These are phyloP conservation scores for Entomortierella beljakovae DNA, from an alignment of 192 early-diverging fungal genomes.

Conservation along the genomic window DNA sequence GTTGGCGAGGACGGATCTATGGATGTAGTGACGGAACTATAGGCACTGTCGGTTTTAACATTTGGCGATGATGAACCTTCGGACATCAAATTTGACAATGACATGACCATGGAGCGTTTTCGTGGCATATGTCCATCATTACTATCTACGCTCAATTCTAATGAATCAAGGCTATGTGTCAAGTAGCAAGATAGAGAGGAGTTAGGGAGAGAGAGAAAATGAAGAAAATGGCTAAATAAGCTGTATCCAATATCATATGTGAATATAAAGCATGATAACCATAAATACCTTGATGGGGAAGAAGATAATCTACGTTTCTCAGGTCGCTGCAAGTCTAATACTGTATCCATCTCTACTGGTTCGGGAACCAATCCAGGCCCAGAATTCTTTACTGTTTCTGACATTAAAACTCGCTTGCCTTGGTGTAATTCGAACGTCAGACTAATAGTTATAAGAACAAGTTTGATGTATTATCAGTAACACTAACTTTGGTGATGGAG, in stretches of 20 bases:
- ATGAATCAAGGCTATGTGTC: background rate
- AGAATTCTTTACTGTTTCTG: conserved; percentile 31
- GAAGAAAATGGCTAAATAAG: no score
- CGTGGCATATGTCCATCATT: conserved; percentile 10
- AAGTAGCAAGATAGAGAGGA: no score
- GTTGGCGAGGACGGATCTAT: conserved; percentile 28
- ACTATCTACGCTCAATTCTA: background rate
- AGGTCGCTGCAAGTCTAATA: background rate
- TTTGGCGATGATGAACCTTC: conserved; percentile 9
- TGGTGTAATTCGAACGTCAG: conserved; percentile 46
- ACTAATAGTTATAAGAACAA: background rate
- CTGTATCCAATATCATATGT: no score
- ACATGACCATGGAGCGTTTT: conserved; percentile 41
- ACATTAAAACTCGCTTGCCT: conserved; percentile 48
- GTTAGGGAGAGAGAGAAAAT: no score
- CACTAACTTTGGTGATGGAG: background rate
- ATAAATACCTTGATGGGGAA: conserved; percentile 23
- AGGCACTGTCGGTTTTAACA: background rate
- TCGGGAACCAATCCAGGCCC: conserved; percentile 43
- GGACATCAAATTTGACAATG: conserved; percentile 27
- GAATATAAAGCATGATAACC: no score
- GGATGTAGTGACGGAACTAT: background rate
- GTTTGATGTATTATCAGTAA: background rate
- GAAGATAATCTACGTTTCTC: conserved; percentile 34
- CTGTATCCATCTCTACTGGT: conserved; percentile 1